Conservation (phyloP, 371 early-diverging fungal species). For the Racocetra persica region DNA sequence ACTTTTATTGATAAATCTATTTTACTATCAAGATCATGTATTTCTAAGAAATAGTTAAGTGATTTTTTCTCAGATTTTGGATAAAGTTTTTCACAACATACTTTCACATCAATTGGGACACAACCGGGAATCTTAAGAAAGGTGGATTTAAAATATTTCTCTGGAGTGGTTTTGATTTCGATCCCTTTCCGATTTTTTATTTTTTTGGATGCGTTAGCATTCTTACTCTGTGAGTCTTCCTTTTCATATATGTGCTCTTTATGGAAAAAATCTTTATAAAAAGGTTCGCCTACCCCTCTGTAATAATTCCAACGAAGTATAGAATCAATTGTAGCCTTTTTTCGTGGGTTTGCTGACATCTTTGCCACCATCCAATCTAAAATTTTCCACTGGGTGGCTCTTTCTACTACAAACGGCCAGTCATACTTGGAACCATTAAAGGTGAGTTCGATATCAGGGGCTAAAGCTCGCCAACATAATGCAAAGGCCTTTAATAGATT, state of each 20-base stretch:
- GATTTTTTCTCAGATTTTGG: slow-evolving; percentile 4
- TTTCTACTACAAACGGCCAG: slow-evolving; percentile 11
- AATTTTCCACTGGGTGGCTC: neutral
- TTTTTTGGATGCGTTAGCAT: too few species aligned
- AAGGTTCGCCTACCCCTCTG: too few species aligned
- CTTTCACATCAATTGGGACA: neutral
- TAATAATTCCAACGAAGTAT: neutral
- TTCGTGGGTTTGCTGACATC: neutral
- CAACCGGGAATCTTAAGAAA: slow-evolving; percentile 15
- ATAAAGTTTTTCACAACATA: slow-evolving; percentile 3
- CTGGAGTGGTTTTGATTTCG: slow-evolving; percentile 2
- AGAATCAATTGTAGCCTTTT: slow-evolving; percentile 14
- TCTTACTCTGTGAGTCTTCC: neutral
- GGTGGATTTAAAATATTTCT: neutral
- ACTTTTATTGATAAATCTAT: slow-evolving; percentile 3
- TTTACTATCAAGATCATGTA: slow-evolving; percentile 13
- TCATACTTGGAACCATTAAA: slow-evolving; percentile 13
- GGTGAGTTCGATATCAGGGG: neutral
- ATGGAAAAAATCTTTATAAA: too few species aligned
- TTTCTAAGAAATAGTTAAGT: slow-evolving; percentile 28
- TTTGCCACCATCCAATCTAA: neutral
- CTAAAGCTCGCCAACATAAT: slow-evolving; percentile 8
- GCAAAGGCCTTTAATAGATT: slow-evolving; percentile 40
- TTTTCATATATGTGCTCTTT: neutral
- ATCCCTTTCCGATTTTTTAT: neutral